Evolutionary conservation across 495 filamentous ascomycete genomes (phyloP).

Genomic region (Podospora fimiseda): DNA sequence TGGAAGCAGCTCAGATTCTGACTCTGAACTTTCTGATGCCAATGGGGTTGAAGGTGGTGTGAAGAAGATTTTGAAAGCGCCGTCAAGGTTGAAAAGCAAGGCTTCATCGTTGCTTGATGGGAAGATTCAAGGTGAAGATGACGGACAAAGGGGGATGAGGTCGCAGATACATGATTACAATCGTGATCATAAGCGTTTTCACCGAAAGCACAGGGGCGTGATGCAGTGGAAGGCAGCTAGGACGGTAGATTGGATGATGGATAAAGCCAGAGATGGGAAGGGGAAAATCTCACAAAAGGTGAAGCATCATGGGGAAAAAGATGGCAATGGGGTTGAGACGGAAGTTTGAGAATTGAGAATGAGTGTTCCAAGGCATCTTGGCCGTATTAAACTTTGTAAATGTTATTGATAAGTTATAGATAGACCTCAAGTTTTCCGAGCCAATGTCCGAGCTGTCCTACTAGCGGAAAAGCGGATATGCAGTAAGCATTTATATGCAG

Average conservation of each 20-base stretch:
- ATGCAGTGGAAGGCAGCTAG: constrained; percentile 66
- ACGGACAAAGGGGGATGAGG: constrained; percentile 36
- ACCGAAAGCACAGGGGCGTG: constrained; percentile 56
- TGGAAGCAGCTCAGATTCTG: background rate
- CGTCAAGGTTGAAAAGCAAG: constrained; percentile 14
- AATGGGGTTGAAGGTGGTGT: constrained; percentile 8
- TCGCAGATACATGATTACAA: constrained; percentile 46
- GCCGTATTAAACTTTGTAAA: too few species aligned
- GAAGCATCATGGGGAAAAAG: constrained; percentile 51
- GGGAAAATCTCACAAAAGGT: constrained; percentile 43
- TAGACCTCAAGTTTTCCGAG: too few species aligned
- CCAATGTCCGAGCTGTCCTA: too few species aligned
- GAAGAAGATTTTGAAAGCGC: constrained; percentile 20
- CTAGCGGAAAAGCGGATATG: too few species aligned
- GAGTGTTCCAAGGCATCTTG: too few species aligned
- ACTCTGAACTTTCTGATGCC: background rate
- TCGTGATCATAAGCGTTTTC: constrained; percentile 51
- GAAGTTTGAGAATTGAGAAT: constrained; percentile 43
- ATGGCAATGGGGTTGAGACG: constrained; percentile 53
- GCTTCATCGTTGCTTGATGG: constrained; percentile 13
- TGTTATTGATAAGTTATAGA: too few species aligned
- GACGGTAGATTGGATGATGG: constrained; percentile 53
- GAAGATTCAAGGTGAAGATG: constrained; percentile 26
- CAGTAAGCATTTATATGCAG: too few species aligned
- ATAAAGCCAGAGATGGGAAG: constrained; percentile 48